Percentiles rank a stretch among this genome's conserved stretches.
Evolutionary conservation across 208 protist genomes (phyloP).

Genomic region (Crithidia mellificae): DNA sequence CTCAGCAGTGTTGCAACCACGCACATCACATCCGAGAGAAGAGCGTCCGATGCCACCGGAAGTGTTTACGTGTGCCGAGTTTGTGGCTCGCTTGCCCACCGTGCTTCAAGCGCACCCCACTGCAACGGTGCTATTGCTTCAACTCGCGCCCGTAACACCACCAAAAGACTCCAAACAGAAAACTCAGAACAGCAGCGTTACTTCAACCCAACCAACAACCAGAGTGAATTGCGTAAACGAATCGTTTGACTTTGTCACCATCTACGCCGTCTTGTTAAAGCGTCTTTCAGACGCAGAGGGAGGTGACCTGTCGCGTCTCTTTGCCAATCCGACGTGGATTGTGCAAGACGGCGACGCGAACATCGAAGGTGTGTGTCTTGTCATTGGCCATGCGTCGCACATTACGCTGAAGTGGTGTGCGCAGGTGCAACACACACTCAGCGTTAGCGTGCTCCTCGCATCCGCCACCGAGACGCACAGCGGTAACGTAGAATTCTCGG

Average conservation of each 20-base stretch:
- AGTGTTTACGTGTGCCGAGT: slow-evolving; percentile 16
- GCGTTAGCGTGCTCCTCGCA: slow-evolving; percentile 40
- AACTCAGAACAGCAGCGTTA: neutral
- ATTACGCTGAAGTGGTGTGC: slow-evolving; percentile 61
- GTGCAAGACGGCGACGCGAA: neutral
- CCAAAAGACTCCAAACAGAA: too few relatives aligned
- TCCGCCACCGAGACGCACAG: neutral
- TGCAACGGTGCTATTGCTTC: slow-evolving; percentile 5
- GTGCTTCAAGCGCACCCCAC: slow-evolving; percentile 15
- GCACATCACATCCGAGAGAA: too few relatives aligned
- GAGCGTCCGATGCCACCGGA: slow-evolving; percentile 1
- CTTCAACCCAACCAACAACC: neutral
- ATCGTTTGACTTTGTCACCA: slow-evolving; percentile 3
- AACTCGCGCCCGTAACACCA: slow-evolving; percentile 8
- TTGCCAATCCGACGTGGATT: neutral
- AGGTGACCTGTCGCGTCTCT: neutral
- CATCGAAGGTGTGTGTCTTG: neutral
- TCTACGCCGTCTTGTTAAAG: slow-evolving; percentile 23
- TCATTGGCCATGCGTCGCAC: slow-evolving; percentile 12
- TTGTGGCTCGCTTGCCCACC: neutral
- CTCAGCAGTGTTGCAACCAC: too few relatives aligned
- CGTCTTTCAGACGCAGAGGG: neutral
- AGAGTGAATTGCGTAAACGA: neutral
- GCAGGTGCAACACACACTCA: slow-evolving; percentile 55
- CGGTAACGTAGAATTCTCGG: neutral